A percentile compares a stretch with the other conserved stretches of the same genome.
phyloP scores from a whole-genome alignment of 192 early-diverging fungal species.

The Geosiphon pyriformis region DNA sequence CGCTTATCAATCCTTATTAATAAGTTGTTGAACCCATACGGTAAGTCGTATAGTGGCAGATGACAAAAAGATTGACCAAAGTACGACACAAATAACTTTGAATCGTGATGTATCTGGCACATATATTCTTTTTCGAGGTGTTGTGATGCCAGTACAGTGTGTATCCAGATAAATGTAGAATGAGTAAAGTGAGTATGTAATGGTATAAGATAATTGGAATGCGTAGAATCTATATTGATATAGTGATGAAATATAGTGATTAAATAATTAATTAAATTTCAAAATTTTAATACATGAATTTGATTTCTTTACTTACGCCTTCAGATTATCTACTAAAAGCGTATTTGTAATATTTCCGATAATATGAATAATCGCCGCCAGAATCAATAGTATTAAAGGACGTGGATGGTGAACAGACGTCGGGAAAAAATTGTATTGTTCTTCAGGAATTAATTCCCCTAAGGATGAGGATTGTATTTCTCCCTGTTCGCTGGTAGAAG shows the following conservation, averaged over 20 bases:
- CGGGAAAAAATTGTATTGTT: slow-evolving; percentile 2
- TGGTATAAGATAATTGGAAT: slow-evolving; percentile 32
- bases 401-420: slow-evolving; percentile 24
- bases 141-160: slow-evolving; percentile 22
- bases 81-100: slow-evolving; percentile 23
- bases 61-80: slow-evolving; percentile 23
- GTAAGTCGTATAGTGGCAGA: slow-evolving; percentile 29
- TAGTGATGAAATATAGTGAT: not conserved
- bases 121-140: slow-evolving; percentile 35
- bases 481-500: not conserved
- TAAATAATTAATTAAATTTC: not conserved
- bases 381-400: slow-evolving; percentile 31
- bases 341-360: slow-evolving; percentile 40
- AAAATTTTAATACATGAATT: not conserved
- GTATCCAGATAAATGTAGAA: slow-evolving; percentile 40
- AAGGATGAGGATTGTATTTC: not conserved
- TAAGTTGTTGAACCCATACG: slow-evolving; percentile 28
- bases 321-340: slow-evolving; percentile 27
- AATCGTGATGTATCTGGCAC: slow-evolving; percentile 29
- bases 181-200: slow-evolving; percentile 30
- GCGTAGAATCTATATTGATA: slow-evolving; percentile 7
- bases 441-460: not conserved
- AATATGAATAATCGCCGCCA: slow-evolving; percentile 31
- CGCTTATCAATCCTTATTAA: too few relatives aligned
- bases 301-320: slow-evolving; percentile 24